Conservation (phyloP, 805 yeast genomes). For the Isabelozyma heimii region DNA sequence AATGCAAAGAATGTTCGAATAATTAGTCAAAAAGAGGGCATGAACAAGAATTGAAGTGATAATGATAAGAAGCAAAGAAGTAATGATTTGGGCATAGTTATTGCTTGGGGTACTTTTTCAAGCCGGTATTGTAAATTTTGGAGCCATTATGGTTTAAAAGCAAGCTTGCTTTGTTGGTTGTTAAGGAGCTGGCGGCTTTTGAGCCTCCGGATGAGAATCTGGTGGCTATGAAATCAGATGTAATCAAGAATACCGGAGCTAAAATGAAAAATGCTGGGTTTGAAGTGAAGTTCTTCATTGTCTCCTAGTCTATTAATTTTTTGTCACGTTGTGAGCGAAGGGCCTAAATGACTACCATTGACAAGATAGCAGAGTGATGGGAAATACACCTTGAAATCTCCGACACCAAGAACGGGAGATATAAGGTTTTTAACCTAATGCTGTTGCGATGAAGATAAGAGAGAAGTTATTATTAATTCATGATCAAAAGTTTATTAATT, state of each 20-base stretch:
- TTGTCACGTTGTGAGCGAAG: too few relatives aligned
- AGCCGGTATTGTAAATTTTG: constrained; percentile 1
- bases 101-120: not conserved
- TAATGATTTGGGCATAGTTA: too few relatives aligned
- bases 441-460: not conserved
- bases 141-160: constrained; percentile 3
- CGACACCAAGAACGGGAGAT: not conserved
- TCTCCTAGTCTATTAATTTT: too few relatives aligned
- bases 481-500: not conserved
- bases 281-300: constrained; percentile 17
- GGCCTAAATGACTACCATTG: too few relatives aligned
- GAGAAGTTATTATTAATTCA: not conserved
- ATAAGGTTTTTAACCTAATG: not conserved
- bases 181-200: constrained; percentile 4
- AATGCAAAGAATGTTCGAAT: not conserved
- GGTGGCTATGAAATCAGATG: constrained; percentile 25
- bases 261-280: constrained; percentile 22
- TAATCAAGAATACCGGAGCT: constrained; percentile 30
- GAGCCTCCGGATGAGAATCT: constrained; percentile 13
- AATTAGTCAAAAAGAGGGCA: not conserved
- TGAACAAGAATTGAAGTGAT: not conserved
- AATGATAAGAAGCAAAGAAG: not conserved
- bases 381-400: too few relatives aligned
- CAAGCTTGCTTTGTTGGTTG: not conserved
- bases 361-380: too few relatives aligned